Evolutionary conservation across 2,329 filamentous ascomycete genomes (phyloP), one percentile per base, ranked within the genome.

Genomic region (Cryphonectria nitschkei): DNA sequence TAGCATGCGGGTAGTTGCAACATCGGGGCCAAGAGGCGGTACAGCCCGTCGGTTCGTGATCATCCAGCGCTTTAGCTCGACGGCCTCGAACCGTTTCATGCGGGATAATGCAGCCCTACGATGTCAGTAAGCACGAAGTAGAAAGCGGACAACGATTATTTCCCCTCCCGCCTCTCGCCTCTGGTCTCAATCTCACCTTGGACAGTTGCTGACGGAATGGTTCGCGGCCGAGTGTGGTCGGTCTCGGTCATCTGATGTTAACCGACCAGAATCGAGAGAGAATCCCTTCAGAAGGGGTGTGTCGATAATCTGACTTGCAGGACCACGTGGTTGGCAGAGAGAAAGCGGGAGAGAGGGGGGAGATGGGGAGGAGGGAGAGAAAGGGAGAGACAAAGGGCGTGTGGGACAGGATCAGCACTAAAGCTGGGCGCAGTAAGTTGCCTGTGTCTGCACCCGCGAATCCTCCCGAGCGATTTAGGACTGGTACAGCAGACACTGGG

Each of bases 61-160:
- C 32, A 39, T 32, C 32, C 39, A 34, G 22, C 58, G 19, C 13
- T 22, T 14, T 39, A 64, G n/a, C 61, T 29, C 7, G 16, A 46
- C 4, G 16, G 37, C 11, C 19, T 64, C 22, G 22, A 41, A 13
- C 13, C 22, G 39, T 64, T 64, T 41, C 61, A 64, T 64, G 61
- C 29, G n/a, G 56, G 60, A 32, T 7, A 34, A 68, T 67, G 65
- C 67, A 64, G 67, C 67, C 56, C 58, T 56, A 68, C 41, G 65
- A 68, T 29, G 14, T 37, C 41, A 8, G 43, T 54, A 34, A 68
- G 58, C 67, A 39, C 41, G n/a, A 32, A 41, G 3, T 34, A 6
- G 34, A 46, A 62, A 22, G 56, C 6, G 13, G 14, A 9, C 9
- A 61, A 41, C 26, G 13, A 34, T 34, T 5, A 13, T 41, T 41